A percentile compares a stretch with the other conserved stretches of the same genome.
Conservation (phyloP, 306 rosid species). For the Urtica urens region DNA sequence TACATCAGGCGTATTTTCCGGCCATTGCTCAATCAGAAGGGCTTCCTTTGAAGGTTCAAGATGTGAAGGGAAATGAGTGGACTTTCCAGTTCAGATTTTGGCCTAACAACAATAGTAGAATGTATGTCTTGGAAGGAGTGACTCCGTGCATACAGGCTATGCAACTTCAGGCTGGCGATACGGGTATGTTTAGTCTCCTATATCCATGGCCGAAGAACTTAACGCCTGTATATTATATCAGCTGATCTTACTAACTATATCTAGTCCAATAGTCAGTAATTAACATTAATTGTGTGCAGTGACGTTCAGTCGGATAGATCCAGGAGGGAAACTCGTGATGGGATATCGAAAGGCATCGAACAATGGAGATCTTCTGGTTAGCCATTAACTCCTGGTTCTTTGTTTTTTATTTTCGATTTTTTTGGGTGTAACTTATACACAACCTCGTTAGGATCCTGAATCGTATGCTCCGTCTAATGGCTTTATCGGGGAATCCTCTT, state of each 20-base stretch:
- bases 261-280: too few relatives aligned
- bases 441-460: constrained; percentile 47
- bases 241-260: background rate
- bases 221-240: too few relatives aligned
- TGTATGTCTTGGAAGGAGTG: constrained; percentile 99
- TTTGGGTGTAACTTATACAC: constrained; percentile 3
- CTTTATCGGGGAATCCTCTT: constrained; percentile 35
- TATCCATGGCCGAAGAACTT: background rate
- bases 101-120: constrained; percentile 98
- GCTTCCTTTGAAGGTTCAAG: constrained; percentile 76
- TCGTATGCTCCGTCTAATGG: constrained; percentile 45
- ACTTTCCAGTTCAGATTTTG: constrained; percentile 98
- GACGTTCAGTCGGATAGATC: constrained; percentile 91
- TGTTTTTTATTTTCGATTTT: background rate
- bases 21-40: constrained; percentile 87
- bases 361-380: constrained; percentile 56
- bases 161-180: constrained; percentile 87
- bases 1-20: constrained; percentile 87
- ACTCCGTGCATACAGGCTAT: constrained; percentile 98
- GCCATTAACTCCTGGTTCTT: constrained; percentile 12
- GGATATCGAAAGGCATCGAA: constrained; percentile 79
- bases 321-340: constrained; percentile 82
- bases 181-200: constrained; percentile 48
- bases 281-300: constrained; percentile 41
- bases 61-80: constrained; percentile 96